Base-by-base conservation (phyloP, 164 flowering plant genomes). In the Buxus sempervirens region DNA sequence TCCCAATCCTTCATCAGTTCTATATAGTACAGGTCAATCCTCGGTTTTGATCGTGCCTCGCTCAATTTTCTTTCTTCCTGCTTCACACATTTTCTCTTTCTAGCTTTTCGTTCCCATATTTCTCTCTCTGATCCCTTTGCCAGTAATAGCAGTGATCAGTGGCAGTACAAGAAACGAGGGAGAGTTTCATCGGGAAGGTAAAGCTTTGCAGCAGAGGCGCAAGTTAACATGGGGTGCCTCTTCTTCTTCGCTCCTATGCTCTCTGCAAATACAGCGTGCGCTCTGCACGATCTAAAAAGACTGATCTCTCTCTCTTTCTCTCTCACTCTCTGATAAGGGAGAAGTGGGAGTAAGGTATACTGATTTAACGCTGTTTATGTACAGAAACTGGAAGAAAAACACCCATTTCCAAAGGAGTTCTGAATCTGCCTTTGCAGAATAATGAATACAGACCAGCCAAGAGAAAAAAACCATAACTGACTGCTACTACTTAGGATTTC, bases 151-250 rank as follows among this genome's bases (percentile, higher is more conserved):
- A 88, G 92, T 78, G 42, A 64, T 41, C 82, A 83, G 82, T 78
- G 77, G 79, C 83, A 84, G 83, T 85, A 88, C 85, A 78, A 80
- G 81, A 85, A 83, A 82, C 79, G 82, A 71, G 79, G 66, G 77
- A 48, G 73, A 79, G 74, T 80, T 76, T 84, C 90, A 89, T 89
- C 71, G 95, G 95, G 95, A 89, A 89, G 87, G 86, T 78, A 87
- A 88, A 73, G 75, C 71, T 72, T 67, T 68, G 66, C 60, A 25
- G 58, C 22, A 20, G 42, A 45, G 12, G 48, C 41, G 15, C 45
- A 32, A 22, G 60, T 25, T 36, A 53, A 58, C 48, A 65, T 49
- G 58, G 61, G 53, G 48, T 64, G 8, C 36, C 49, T 27, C 64
- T 65, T 23, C 62, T 70, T 60, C 66, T 48, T 38, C 15, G 14